Evolutionary conservation across 1,139 yeast genomes (phyloP), one percentile per base, ranked within the genome.

Genomic region (Suhomyces yuchorum): DNA sequence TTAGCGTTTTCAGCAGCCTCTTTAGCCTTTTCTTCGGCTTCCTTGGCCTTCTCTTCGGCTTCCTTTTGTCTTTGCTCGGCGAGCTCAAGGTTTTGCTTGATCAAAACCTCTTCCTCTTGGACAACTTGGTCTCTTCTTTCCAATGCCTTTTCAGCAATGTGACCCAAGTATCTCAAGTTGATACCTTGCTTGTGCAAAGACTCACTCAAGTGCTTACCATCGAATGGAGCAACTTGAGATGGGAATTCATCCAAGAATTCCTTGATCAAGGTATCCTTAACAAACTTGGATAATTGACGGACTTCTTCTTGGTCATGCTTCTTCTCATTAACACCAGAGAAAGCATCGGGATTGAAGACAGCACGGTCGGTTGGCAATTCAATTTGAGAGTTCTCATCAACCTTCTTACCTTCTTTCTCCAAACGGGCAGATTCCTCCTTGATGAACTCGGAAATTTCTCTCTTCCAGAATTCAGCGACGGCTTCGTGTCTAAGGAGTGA

Each of bases 381-480:
- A 47, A 84, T 71, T 43, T 79, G 74, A 18, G 81, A 78, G 53
- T 77, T 77, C 43, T 71, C 60, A n/a, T 65, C 66, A 19, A 64
- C 78, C 24, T 61, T 58, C 45, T 68, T 68, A 26, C 74, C 75
- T 54, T 79, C 86, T 30, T 73, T 71, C 48, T 75, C 78, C 42
- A 78, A 64, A 44, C 65, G 66, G 9, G 40, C 40, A 30, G 83
- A 71, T 56, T 81, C 82, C 2, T 63, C 67, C 57, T 79, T 80
- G 55, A 71, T 67, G 42, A 81, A 77, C 20, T 73, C 78, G 18
- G 87, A 81, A 8, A 85, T 78, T 60, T 85, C 82, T 56, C 82
- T 69, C 61, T 81, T 81, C 87, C 96, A 90, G 96, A 96, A 92
- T 59, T 85, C 89, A 58, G 85, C 92, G 45, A 93, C 82, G 11